A percentile compares a stretch with the other conserved stretches of the same genome.
phyloP scores from a whole-genome alignment of 306 rosid genomes.

The Vachellia collinsii region DNA sequence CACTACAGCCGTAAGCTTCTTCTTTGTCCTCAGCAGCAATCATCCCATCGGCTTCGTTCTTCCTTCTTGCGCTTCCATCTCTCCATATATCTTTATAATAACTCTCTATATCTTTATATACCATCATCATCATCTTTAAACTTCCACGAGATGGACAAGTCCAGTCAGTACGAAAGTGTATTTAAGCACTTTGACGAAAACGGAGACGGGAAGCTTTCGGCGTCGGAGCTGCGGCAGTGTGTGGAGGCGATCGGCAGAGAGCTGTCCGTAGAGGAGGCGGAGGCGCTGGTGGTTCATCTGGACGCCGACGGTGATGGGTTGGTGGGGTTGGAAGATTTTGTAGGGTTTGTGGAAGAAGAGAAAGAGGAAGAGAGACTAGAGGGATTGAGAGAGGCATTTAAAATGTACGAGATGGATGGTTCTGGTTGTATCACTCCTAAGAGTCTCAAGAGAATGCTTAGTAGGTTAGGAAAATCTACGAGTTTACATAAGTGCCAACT shows the following conservation, averaged over 20 bases:
- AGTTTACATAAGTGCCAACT: conserved; percentile 58
- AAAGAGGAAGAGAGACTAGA: conserved; percentile 69
- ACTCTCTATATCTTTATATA: not conserved
- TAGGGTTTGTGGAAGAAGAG: conserved; percentile 70
- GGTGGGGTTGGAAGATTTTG: conserved; percentile 67
- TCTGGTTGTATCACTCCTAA: conserved; percentile 70
- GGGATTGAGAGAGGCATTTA: conserved; percentile 70
- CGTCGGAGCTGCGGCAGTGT: conserved; percentile 62
- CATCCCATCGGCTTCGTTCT: not conserved
- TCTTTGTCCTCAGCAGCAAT: not conserved
- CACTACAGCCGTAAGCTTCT: not conserved
- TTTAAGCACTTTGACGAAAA: conserved; percentile 68
- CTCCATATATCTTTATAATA: not conserved
- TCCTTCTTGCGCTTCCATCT: not conserved
- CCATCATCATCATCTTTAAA: not conserved
- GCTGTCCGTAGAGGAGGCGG: conserved; percentile 50
- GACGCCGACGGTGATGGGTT: conserved; percentile 67
- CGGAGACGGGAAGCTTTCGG: conserved; percentile 65
- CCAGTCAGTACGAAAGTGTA: conserved; percentile 51
- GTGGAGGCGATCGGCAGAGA: conserved; percentile 55
- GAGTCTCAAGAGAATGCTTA: conserved; percentile 74
- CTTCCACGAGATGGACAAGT: conserved; percentile 41
- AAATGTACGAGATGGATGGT: conserved; percentile 78
- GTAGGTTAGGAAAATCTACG: conserved; percentile 67
- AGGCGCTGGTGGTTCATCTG: conserved; percentile 47